Evolutionary conservation across 1,284 basidiomycete species (phyloP).

Genomic region (Ceratobasidium theobromae): DNA sequence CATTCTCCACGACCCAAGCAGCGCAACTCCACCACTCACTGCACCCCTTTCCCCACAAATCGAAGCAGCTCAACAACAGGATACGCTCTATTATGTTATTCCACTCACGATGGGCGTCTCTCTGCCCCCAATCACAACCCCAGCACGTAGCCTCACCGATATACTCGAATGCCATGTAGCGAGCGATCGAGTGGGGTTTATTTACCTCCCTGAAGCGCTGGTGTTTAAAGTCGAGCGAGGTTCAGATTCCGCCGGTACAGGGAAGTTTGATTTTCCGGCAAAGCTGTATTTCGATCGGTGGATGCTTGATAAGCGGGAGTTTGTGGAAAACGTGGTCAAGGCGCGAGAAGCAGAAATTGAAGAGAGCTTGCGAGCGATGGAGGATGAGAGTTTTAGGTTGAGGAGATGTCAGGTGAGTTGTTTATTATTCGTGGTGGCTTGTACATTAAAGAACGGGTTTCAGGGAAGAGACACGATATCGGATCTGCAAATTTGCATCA

Average conservation of each 20-base stretch:
- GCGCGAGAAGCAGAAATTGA: constrained; percentile 50
- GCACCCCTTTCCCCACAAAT: background rate
- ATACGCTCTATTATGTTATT: background rate
- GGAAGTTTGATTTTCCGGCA: constrained; percentile 58
- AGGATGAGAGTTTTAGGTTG: constrained; percentile 50
- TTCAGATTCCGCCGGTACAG: background rate
- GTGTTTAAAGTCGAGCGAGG: background rate
- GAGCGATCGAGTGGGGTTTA: constrained; percentile 3
- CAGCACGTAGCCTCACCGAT: background rate
- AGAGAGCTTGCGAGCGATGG: constrained; percentile 52
- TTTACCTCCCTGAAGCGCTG: background rate
- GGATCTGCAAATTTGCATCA: constrained; percentile 58
- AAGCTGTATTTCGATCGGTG: constrained; percentile 71
- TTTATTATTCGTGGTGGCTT: background rate
- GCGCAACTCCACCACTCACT: background rate
- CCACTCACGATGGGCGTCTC: background rate
- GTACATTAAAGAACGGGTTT: constrained; percentile 3
- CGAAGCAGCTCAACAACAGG: background rate
- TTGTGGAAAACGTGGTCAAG: constrained; percentile 52
- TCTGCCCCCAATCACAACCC: background rate
- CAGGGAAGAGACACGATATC: constrained; percentile 60
- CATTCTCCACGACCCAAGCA: background rate
- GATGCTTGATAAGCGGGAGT: constrained; percentile 55
- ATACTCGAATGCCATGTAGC: constrained; percentile 2
- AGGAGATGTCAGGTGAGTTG: constrained; percentile 57